phyloP scores from a whole-genome alignment of 495 filamentous ascomycete genomes.

The Trypethelium eluteriae region DNA sequence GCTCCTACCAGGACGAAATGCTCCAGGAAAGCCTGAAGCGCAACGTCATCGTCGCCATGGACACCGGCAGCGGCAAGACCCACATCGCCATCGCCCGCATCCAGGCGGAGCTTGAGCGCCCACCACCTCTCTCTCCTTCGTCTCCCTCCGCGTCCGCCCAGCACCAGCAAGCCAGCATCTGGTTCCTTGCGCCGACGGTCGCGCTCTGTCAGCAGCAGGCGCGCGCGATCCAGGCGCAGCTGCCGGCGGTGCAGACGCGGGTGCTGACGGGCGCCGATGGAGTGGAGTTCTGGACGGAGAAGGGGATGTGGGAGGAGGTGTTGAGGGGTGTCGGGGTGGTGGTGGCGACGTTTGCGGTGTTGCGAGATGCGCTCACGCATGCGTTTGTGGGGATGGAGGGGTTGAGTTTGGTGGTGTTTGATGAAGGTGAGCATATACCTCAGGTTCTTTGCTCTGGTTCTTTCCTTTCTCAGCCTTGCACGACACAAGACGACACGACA shows the following conservation, averaged over 20 bases:
- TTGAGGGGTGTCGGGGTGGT: conserved; percentile 62
- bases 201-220: conserved; percentile 67
- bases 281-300: conserved; percentile 67
- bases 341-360: conserved; percentile 68
- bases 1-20: conserved; percentile 88
- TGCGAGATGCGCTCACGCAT: conserved; percentile 72
- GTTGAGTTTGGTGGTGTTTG: conserved; percentile 70
- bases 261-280: conserved; percentile 61
- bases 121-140: conserved; percentile 36
- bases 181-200: conserved; percentile 81
- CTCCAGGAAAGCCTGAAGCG: conserved; percentile 66
- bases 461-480: neutral
- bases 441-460: neutral
- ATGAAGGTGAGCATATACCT: conserved; percentile 60
- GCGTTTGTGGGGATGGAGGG: conserved; percentile 64
- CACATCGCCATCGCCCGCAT: conserved; percentile 78
- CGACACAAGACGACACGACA: too few relatives aligned
- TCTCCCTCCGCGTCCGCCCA: too few relatives aligned
- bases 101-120: conserved; percentile 60
- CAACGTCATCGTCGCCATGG: conserved; percentile 89
- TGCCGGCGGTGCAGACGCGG: conserved; percentile 55
- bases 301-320: conserved; percentile 63
- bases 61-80: conserved; percentile 89
- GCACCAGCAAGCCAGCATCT: conserved; percentile 42
- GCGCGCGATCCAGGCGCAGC: conserved; percentile 51